These are phyloP conservation scores for Xylaria nigripes DNA, from an alignment of 495 filamentous ascomycete genomes.

Conservation along the genomic window DNA sequence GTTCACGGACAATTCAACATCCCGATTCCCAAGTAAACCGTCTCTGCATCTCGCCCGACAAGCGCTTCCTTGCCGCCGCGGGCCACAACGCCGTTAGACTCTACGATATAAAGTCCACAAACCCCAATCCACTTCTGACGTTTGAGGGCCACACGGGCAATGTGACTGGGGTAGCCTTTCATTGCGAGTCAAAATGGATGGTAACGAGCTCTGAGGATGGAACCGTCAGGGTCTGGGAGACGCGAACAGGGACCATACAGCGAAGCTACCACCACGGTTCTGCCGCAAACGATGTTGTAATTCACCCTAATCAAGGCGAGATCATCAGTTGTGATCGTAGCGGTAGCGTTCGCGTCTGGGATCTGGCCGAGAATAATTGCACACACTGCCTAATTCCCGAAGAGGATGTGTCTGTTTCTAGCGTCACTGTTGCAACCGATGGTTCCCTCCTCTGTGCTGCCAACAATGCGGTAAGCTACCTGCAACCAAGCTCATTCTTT, in stretches of 20 bases:
- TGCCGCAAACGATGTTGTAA: constrained; percentile 91
- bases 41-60: constrained; percentile 96
- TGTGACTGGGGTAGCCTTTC: constrained; percentile 92
- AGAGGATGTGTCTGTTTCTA: constrained; percentile 84
- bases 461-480: constrained; percentile 68
- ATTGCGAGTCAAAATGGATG: constrained; percentile 99
- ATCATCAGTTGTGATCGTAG: constrained; percentile 91
- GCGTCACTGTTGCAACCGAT: constrained; percentile 92
- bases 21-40: constrained; percentile 97
- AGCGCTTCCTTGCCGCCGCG: constrained; percentile 88
- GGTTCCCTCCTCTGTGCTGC: constrained; percentile 91
- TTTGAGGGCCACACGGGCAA: constrained; percentile 96
- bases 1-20: constrained; percentile 94
- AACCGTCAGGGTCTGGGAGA: constrained; percentile 99
- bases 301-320: constrained; percentile 97
- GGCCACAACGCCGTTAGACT: constrained; percentile 93
- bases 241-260: constrained; percentile 75
- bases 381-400: constrained; percentile 94
- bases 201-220: constrained; percentile 97
- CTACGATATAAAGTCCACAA: constrained; percentile 94
- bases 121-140: constrained; percentile 80
- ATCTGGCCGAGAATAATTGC: constrained; percentile 93
- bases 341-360: constrained; percentile 93
- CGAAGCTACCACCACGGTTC: constrained; percentile 83
- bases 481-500: neutral